Base-by-base conservation (phyloP, 768 basidiomycete genomes). In the Tricholomella constricta region DNA sequence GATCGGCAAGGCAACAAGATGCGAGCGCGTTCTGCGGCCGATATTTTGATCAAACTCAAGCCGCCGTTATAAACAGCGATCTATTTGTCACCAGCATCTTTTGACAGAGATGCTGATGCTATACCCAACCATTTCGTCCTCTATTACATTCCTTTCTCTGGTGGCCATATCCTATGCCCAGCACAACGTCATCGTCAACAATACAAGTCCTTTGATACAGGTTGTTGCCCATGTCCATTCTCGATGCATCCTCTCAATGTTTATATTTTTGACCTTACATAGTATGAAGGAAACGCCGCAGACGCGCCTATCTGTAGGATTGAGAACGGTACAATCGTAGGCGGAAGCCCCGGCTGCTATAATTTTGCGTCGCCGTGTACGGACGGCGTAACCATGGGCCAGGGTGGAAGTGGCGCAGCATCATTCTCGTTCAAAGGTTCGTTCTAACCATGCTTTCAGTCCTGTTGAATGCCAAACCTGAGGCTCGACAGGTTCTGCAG, bases 401-500 rank as follows among this genome's bases (percentile, higher is more conserved):
- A 59, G 25, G 45, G 32, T 5, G 50, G 47, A n/a, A 57, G 19
- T 48, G 60, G 59, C 19, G 56, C 62, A 1, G 48, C 62, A 14
- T 62, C 64, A 3, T 63, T 65, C 41, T 48, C 54, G 26, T 67
- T 67, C 48, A 63, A 61, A 52, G 65, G 65, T 59, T 29, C n/a
- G 25, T 25, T 20, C n/a, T 20, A 42, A 40, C 26, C n/a, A 7
- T n/a, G 12, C 36, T 40, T 15, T 38, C 10, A 29, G 4, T 20
- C 12, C 14, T 29, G n/a, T 27, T 20, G 11, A n/a, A n/a, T n/a
- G n/a, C n/a, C n/a, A n/a, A n/a, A n/a, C n/a, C n/a, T n/a, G n/a
- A n/a, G n/a, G n/a, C n/a, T n/a, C n/a, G n/a, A n/a, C 19, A 68
- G 66, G 65, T 12, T 61, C 64, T 14, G 66, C 66, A 2, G 59